A percentile compares a stretch with the other conserved stretches of the same genome.
These are phyloP conservation scores for Francoa sonchifolia DNA, from an alignment of 441 rosid species.

Conservation along the genomic window DNA sequence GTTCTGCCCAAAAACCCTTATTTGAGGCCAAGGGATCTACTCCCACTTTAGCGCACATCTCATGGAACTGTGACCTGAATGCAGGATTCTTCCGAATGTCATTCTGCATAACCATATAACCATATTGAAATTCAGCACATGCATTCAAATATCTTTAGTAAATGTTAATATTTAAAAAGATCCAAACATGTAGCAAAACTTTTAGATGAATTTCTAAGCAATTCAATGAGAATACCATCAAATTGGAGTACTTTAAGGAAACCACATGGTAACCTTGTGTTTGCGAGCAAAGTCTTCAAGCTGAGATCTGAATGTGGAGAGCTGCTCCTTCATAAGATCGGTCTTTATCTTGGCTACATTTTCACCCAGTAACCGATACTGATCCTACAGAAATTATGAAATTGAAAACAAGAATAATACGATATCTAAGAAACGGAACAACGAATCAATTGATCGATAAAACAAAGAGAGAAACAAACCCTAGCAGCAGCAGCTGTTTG, in stretches of 20 bases:
- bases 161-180: no score
- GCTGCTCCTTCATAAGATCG: conserved; percentile 96
- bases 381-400: conserved; percentile 30
- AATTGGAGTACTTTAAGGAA: no score
- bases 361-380: conserved; percentile 67
- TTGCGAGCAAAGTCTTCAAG: conserved; percentile 87
- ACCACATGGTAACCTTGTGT: conserved; percentile 61
- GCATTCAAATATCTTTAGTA: no score
- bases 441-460: no score
- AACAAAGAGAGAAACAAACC: conserved; percentile 24
- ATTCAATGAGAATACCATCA: no score
- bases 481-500: conserved; percentile 84
- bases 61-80: conserved; percentile 81
- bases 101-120: conserved; percentile 51
- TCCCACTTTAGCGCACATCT: conserved; percentile 92
- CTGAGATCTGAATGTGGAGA: conserved; percentile 73
- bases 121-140: conserved; percentile 7
- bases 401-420: background rate
- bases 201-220: no score
- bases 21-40: conserved; percentile 90
- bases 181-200: no score
- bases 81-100: conserved; percentile 81
- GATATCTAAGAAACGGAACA: background rate
- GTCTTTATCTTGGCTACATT: conserved; percentile 80
- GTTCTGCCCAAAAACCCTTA: conserved; percentile 94